Conservation (phyloP, 768 basidiomycete genomes). For the Mrakia blollopis region DNA sequence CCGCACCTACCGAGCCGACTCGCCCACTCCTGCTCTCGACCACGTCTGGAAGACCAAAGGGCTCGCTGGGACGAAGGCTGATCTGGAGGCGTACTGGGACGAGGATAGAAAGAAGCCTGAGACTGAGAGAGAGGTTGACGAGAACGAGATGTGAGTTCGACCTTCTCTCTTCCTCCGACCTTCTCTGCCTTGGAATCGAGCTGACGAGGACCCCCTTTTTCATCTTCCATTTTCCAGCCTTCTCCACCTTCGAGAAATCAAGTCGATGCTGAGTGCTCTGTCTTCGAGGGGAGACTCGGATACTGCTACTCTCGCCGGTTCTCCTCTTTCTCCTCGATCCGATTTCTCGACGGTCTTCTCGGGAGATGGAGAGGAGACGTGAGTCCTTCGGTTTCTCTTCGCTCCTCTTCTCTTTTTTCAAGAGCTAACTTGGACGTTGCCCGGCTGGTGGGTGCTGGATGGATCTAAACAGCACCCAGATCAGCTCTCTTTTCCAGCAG, state of each 20-base stretch:
- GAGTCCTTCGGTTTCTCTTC: too few relatives aligned
- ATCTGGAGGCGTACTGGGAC: not conserved
- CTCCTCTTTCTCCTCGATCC: too few relatives aligned
- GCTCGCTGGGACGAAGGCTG: not conserved
- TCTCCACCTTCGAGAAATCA: not conserved
- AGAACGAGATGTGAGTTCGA: conserved; percentile 7
- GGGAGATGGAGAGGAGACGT: too few relatives aligned
- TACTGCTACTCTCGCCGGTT: too few relatives aligned
- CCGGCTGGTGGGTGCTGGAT: too few relatives aligned
- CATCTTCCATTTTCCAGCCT: not conserved
- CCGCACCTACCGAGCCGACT: not conserved
- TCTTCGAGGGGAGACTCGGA: too few relatives aligned
- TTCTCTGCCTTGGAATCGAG: not conserved
- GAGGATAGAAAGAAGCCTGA: not conserved
- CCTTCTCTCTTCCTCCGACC: not conserved
- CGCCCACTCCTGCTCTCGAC: not conserved
- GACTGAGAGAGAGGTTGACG: not conserved
- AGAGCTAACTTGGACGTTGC: too few relatives aligned
- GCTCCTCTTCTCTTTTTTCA: too few relatives aligned
- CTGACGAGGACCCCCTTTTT: not conserved
- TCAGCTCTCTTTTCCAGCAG: too few relatives aligned
- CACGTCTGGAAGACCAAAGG: not conserved
- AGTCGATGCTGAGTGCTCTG: not conserved
- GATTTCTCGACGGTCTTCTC: too few relatives aligned
- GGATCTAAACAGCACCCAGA: too few relatives aligned